Conservation (phyloP, 495 filamentous ascomycete genomes). For the Talaromyces trachyspermus region DNA sequence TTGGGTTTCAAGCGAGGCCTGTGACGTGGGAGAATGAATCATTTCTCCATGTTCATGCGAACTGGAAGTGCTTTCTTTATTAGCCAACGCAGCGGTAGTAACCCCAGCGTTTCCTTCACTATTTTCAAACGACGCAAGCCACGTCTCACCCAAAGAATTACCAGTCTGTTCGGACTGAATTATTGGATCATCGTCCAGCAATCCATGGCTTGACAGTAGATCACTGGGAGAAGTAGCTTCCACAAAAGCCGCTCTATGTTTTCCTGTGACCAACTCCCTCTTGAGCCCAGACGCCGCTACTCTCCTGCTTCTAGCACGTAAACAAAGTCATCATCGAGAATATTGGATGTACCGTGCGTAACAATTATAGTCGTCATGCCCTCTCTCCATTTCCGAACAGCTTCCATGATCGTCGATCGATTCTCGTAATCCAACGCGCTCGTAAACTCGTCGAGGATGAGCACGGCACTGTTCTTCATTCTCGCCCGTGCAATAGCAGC, state of each 20-base stretch:
- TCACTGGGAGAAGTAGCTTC: constrained; percentile 1
- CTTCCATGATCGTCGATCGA: constrained; percentile 63
- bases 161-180: not conserved
- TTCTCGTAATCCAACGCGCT: constrained; percentile 69
- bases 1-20: not conserved
- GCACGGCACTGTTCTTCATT: constrained; percentile 69
- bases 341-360: constrained; percentile 84
- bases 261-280: constrained; percentile 31
- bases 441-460: constrained; percentile 82
- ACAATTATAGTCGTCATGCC: constrained; percentile 79
- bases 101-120: not conserved
- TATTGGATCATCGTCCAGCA: not conserved
- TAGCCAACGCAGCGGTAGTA: not conserved
- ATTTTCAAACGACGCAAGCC: not conserved
- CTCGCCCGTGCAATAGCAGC: constrained; percentile 72
- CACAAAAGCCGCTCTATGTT: not conserved
- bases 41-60: not conserved
- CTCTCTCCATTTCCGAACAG: constrained; percentile 59
- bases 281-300: constrained; percentile 64
- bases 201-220: not conserved
- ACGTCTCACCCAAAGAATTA: not conserved
- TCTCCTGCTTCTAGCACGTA: constrained; percentile 70
- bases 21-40: not conserved
- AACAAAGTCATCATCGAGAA: constrained; percentile 64
- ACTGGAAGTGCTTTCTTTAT: not conserved